Base-by-base conservation (phyloP, 176 grass and related monocot species). In the Tuctoria greenei region DNA sequence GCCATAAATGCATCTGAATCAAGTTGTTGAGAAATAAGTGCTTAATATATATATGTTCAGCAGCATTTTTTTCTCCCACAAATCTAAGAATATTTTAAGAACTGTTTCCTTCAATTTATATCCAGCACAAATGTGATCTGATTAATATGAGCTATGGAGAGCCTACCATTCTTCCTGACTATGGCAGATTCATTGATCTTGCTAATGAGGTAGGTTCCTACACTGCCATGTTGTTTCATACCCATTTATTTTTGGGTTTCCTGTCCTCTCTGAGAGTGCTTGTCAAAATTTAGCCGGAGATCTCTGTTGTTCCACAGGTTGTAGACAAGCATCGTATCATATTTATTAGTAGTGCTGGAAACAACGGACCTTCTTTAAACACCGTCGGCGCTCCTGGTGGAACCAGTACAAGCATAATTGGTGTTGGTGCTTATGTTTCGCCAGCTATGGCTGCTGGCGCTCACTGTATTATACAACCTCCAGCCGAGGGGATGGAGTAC, bases 71-170 rank as follows among this genome's bases (percentile, higher is more conserved):
- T 50, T 79, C 8, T 77, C 56, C 60, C 24, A 85, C 38, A 66
- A 34, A 61, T 47, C 34, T 56, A 71, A 78, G 17, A 1, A 15
- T 75, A 49, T 74, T 79, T 57, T 76, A 24, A 78, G 45, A 73
- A 62, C 18, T 47, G 49, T 25, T 87, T 65, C 26, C 54, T 77
- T 84, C 17, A 84, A 55, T 54, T 26, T 65, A 45, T 79, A 50
- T 98, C 41, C 88, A 98, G 95, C 95, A 98, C 76, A 98, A 94
- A 86, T 98, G 95, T 36, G 95, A 98, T 83, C 89, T 98, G 69
- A 98, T 98, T 79, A 98, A 98, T 69, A 98, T 98, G 95, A 98
- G 95, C 89, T 98, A 94, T 72, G 95, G 95, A 69, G 95, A 98
- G 72, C 11, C 91, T 64, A 92, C 95, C 35, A 68, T 98, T 87